Base-by-base conservation (phyloP, 257 asterid species). In the Ballota nigra region DNA sequence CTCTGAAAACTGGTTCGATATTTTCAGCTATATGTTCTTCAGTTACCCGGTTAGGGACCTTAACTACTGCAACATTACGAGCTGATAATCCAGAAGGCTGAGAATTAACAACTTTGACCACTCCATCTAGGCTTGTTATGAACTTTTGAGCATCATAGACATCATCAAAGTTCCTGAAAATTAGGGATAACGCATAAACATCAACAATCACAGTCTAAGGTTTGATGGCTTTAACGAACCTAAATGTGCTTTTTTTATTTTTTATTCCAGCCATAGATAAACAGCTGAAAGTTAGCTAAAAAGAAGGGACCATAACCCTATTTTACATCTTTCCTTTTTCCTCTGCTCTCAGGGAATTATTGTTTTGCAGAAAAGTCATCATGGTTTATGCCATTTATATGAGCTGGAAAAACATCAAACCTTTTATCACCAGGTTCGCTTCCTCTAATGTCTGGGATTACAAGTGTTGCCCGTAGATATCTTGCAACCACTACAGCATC, bases 401-500 rank as follows among this genome's bases (percentile, higher is more conserved):
- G 80, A 77, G 51, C 52, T 64, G 61, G 73, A 57, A 81, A 57
- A 15, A 31, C 49, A 72, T 87, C 86, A 40, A 61, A 93, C 98
- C 96, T 91, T 74, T 79, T 88, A 71, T 89, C 97, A 40, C 93
- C 93, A 58, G 98, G 90, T 64, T 82, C 76, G 76, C 80, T 89
- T 84, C 96, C 99, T 81, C 98, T 84, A 55, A 95, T 87, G 74
- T 91, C 99, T 38, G 99, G 99, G 79, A 95, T 81, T 10, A 95
- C 89, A 77, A 95, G 96, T 67, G 91, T 88, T 70, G 99, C 99
- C 10, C 86, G 87, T 55, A 95, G 90, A 77, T 84, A 88, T 79
- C 92, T 88, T 28, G 98, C 99, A 57, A 95, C 95, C 68, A 89
- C 96, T 45, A 92, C 96, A 9, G 99, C 99, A 78, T 91, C 99